A percentile compares a stretch with the other conserved stretches of the same genome.
These are phyloP conservation scores for Rhizoctonia solani DNA, from an alignment of 1,284 basidiomycete genomes.

Conservation along the genomic window DNA sequence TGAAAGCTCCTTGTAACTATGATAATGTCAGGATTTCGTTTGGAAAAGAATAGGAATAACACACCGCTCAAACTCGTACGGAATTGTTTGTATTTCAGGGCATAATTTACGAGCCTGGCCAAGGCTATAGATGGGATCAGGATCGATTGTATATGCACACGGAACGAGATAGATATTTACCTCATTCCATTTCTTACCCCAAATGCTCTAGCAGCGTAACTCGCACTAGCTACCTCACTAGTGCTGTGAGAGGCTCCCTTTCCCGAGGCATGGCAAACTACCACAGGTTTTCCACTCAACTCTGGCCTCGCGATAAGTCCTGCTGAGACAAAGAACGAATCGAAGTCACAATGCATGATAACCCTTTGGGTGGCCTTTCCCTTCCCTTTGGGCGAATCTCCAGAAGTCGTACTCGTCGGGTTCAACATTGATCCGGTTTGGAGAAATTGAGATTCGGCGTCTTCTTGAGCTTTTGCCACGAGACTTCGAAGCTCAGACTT, in stretches of 20 bases:
- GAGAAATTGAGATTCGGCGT: conserved; percentile 54
- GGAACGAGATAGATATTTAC: too few species aligned
- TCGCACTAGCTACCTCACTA: conserved; percentile 92
- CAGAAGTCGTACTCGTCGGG: conserved; percentile 55
- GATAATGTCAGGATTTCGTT: neutral
- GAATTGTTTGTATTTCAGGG: conserved; percentile 76
- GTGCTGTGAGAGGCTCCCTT: conserved; percentile 63
- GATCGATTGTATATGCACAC: neutral
- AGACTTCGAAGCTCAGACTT: conserved; percentile 86
- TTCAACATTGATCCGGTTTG: conserved; percentile 47
- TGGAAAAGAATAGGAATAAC: conserved; percentile 37
- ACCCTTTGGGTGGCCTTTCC: conserved; percentile 61
- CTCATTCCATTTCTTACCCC: conserved; percentile 96
- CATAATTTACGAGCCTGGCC: conserved; percentile 84
- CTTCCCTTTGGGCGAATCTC: conserved; percentile 60
- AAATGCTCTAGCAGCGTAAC: conserved; percentile 87
- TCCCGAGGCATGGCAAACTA: conserved; percentile 91
- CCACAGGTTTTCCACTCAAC: conserved; percentile 82
- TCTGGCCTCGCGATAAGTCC: conserved; percentile 78
- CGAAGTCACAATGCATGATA: conserved; percentile 96
- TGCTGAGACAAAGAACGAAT: conserved; percentile 96
- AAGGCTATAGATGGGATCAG: conserved; percentile 53
- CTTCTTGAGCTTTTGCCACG: conserved; percentile 77
- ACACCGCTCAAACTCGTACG: conserved; percentile 84
- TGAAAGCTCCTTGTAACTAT: conserved; percentile 79